Conservation (phyloP, 1,139 yeast species). For the Blastobotrys malaysiensis region DNA sequence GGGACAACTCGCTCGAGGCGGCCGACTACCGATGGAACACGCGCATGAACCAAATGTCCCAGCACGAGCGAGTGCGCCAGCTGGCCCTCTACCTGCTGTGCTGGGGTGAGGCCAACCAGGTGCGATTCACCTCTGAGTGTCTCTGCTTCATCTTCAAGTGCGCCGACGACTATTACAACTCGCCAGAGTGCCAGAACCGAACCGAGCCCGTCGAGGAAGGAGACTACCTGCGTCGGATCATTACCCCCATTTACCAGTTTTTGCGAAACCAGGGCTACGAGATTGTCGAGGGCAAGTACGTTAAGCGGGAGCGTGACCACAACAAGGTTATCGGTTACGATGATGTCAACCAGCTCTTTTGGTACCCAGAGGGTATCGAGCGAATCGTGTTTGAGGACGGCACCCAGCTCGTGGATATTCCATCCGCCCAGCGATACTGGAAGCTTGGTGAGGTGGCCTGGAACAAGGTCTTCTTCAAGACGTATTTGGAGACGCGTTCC, state of each 20-base stretch:
- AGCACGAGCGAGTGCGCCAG: constrained; percentile 83
- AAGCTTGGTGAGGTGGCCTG: constrained; percentile 91
- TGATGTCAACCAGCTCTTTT: constrained; percentile 95
- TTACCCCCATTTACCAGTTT: constrained; percentile 87
- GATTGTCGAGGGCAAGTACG: constrained; percentile 88
- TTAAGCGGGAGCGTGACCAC: constrained; percentile 96
- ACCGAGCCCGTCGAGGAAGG: constrained; percentile 87
- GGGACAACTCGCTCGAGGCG: constrained; percentile 74
- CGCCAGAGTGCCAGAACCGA: constrained; percentile 83
- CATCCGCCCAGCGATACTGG: constrained; percentile 81
- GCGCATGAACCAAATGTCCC: constrained; percentile 63
- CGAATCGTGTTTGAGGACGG: constrained; percentile 90
- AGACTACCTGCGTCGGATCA: constrained; percentile 84
- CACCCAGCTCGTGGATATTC: constrained; percentile 82
- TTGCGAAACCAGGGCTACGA: constrained; percentile 94
- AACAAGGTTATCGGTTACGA: constrained; percentile 93
- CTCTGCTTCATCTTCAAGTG: constrained; percentile 90
- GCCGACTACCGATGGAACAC: constrained; percentile 83
- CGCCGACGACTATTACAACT: constrained; percentile 78
- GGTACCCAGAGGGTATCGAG: constrained; percentile 99
- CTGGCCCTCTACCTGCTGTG: constrained; percentile 80
- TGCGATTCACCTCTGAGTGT: constrained; percentile 90
- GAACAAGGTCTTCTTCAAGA: constrained; percentile 90
- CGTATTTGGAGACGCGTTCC: constrained; percentile 93
- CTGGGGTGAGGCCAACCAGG: constrained; percentile 99